Evolutionary conservation across 768 basidiomycete genomes (phyloP), one percentile per base, ranked within the genome.

Genomic region (Russula virescens): DNA sequence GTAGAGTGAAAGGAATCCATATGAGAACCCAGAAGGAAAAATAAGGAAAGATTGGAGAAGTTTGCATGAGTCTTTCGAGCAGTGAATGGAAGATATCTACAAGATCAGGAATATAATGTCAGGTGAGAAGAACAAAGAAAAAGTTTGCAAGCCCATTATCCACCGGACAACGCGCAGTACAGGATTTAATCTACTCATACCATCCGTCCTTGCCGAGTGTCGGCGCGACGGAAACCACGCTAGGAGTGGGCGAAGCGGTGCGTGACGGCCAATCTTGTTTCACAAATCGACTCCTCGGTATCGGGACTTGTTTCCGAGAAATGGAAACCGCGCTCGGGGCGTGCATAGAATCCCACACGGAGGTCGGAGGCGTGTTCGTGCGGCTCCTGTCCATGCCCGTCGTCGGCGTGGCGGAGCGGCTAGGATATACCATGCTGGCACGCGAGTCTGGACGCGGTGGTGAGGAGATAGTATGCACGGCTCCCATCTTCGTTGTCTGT

Each of bases 131-230:
- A 38, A 38, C 3, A 8, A 31, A 31, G 8, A 31, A 31, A 31
- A 31, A 31, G n/a, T n/a, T n/a, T n/a, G n/a, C n/a, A 31, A 31
- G 31, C 31, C 31, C 31, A 31, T 31, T 31, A 31, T 31, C 8
- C 31, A n/a, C n/a, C n/a, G n/a, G n/a, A n/a, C n/a, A n/a, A n/a
- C n/a, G n/a, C n/a, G n/a, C n/a, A n/a, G 34, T 35, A 35, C 5
- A 10, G 10, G 38, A 11, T 38, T 14, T 35, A 6, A n/a, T 63
- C 52, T 77, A 89, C 68, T 77, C 75, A 82, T 84, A 93, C 91
- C 91, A 94, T 40, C 91, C 91, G 51, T 93, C 86, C 1, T 84
- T 78, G 46, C 83, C 83, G 61, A 83, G 77, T 0, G 88, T 91
- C 8, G 87, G 88, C 10, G 85, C 80, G 31, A 82, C 77, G 23